Conservation (phyloP, 352 stramenopile species). For the Saprolegnia parasitica region DNA sequence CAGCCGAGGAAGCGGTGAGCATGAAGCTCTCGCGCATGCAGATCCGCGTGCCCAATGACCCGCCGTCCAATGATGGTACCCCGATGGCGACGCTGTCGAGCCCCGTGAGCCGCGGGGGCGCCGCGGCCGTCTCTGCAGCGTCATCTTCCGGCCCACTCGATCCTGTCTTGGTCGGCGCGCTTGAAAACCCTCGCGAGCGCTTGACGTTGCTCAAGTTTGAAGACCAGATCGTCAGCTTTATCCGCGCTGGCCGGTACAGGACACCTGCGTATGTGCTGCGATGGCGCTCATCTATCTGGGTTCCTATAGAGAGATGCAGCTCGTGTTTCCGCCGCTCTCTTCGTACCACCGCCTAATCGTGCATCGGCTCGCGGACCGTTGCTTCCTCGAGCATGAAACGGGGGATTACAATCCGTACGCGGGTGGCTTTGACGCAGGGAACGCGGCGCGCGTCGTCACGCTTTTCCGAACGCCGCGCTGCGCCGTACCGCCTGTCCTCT, state of each 20-base stretch:
- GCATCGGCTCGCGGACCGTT: slow-evolving; percentile 92
- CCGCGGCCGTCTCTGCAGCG: slow-evolving; percentile 7
- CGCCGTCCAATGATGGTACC: not conserved
- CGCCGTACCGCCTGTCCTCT: slow-evolving; percentile 63
- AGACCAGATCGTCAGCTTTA: slow-evolving; percentile 81
- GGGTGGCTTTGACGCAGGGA: slow-evolving; percentile 45
- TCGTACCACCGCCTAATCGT: slow-evolving; percentile 87
- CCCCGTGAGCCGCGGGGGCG: slow-evolving; percentile 14
- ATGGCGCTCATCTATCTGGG: not conserved
- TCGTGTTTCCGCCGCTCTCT: slow-evolving; percentile 76
- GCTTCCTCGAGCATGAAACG: slow-evolving; percentile 85
- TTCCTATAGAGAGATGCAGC: slow-evolving; percentile 46
- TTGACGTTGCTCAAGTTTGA: slow-evolving; percentile 83
- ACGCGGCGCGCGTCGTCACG: slow-evolving; percentile 76
- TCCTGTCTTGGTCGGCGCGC: slow-evolving; percentile 63
- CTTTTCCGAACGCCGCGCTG: slow-evolving; percentile 84
- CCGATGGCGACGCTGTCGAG: not conserved
- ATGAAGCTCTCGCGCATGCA: slow-evolving; percentile 25
- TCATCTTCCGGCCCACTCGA: slow-evolving; percentile 48
- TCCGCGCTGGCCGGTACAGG: slow-evolving; percentile 48
- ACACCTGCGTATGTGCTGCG: no score
- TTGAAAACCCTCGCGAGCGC: slow-evolving; percentile 77
- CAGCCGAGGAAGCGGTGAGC: slow-evolving; percentile 7
- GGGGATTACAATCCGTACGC: slow-evolving; percentile 49
- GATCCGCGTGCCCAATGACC: not conserved